These are phyloP conservation scores for Penicillium tannophilum DNA, from an alignment of 495 filamentous ascomycete genomes.

Conservation along the genomic window DNA sequence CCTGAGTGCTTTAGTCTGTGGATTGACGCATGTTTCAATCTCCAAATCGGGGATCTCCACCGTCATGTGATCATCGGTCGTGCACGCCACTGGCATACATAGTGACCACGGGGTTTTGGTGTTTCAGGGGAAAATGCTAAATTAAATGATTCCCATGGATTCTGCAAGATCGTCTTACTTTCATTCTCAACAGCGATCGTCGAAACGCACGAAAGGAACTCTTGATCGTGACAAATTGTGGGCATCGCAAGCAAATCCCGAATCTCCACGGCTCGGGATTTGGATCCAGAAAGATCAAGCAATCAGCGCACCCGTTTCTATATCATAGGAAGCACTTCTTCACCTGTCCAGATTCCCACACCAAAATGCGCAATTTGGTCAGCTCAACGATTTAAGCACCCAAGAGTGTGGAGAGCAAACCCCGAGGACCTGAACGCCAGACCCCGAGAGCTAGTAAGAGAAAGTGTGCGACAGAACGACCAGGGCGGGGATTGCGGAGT, in stretches of 20 bases:
- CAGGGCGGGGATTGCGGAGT: constrained; percentile 15
- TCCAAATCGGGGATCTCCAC: constrained; percentile 6
- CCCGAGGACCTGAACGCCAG: constrained; percentile 1
- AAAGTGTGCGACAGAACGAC: constrained; percentile 9
- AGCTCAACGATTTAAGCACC: neutral
- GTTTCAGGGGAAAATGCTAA: constrained; percentile 8
- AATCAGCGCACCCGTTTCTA: constrained; percentile 29
- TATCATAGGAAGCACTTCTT: constrained; percentile 25
- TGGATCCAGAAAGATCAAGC: constrained; percentile 24
- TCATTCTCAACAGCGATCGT: constrained; percentile 1
- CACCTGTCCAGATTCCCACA: constrained; percentile 6
- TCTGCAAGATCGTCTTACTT: constrained; percentile 1
- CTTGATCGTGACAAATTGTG: constrained; percentile 20
- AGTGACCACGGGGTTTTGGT: neutral
- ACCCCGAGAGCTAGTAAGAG: constrained; percentile 8
- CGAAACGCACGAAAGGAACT: neutral
- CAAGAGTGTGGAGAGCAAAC: constrained; percentile 4
- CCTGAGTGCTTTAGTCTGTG: too few relatives aligned
- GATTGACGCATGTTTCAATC: neutral
- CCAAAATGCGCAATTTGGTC: constrained; percentile 2
- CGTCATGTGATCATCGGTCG: neutral
- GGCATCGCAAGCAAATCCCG: constrained; percentile 31
- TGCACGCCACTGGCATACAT: neutral
- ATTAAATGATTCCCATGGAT: constrained; percentile 1
- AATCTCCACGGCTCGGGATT: constrained; percentile 36